phyloP scores from a whole-genome alignment of 768 basidiomycete species.

The Serendipita sp. region DNA sequence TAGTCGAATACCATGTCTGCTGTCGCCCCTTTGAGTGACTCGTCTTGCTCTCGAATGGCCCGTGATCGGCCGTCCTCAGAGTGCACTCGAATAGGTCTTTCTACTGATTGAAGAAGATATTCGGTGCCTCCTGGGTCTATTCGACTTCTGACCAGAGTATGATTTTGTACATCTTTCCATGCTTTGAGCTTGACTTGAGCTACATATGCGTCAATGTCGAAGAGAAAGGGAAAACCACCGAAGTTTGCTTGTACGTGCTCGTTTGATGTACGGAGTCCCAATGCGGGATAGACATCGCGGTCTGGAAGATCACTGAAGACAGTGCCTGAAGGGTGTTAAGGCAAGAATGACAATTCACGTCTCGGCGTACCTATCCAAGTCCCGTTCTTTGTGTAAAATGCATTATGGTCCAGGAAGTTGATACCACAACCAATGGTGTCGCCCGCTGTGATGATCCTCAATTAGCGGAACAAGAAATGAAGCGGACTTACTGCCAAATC shows the following conservation, averaged over 20 bases:
- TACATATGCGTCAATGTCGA: slow-evolving; percentile 79
- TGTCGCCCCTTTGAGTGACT: slow-evolving; percentile 41
- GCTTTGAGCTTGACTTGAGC: slow-evolving; percentile 48
- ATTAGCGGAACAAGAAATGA: slow-evolving; percentile 9
- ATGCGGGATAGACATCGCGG: slow-evolving; percentile 63
- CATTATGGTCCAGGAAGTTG: slow-evolving; percentile 44
- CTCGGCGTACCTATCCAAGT: slow-evolving; percentile 36
- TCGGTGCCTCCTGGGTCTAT: not conserved
- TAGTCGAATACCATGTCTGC: slow-evolving; percentile 66
- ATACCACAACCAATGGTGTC: slow-evolving; percentile 88
- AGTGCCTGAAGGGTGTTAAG: slow-evolving; percentile 28
- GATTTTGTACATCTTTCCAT: slow-evolving; percentile 49
- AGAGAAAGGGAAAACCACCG: slow-evolving; percentile 70
- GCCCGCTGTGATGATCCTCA: slow-evolving; percentile 37
- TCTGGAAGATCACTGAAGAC: slow-evolving; percentile 58
- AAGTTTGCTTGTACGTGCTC: slow-evolving; percentile 81
- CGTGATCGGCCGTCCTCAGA: slow-evolving; percentile 6
- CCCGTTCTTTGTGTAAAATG: slow-evolving; percentile 32
- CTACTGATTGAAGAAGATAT: not conserved
- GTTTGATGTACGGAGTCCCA: slow-evolving; percentile 66
- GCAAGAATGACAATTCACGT: not conserved
- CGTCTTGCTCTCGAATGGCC: slow-evolving; percentile 26
- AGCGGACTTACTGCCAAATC: slow-evolving; percentile 56
- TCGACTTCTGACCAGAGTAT: not conserved
- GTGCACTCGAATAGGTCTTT: not conserved